phyloP scores from a whole-genome alignment of 805 yeast species.

The Barnettozyma siamensis region DNA sequence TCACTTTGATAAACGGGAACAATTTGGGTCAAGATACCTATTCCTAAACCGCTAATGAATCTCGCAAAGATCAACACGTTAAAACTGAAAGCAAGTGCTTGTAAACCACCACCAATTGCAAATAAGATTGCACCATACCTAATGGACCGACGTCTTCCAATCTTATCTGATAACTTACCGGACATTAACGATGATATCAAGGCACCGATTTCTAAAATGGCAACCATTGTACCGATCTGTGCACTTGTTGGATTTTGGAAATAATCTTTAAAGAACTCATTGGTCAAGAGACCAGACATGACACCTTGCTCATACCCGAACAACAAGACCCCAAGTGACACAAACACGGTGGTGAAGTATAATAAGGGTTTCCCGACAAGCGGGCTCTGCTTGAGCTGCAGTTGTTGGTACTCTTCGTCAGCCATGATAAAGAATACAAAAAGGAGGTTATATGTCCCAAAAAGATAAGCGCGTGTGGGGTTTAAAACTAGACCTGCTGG shows the following conservation, averaged over 20 bases:
- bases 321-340: slow-evolving; percentile 37
- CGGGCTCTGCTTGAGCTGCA: slow-evolving; percentile 19
- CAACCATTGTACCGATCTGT: slow-evolving; percentile 79
- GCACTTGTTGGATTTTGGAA: slow-evolving; percentile 71
- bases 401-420: slow-evolving; percentile 20
- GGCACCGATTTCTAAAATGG: slow-evolving; percentile 86
- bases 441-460: no score
- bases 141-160: slow-evolving; percentile 78
- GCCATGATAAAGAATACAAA: neutral
- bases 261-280: slow-evolving; percentile 59
- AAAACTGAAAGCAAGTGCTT: slow-evolving; percentile 54
- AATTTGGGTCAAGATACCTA: slow-evolving; percentile 76
- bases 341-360: slow-evolving; percentile 26
- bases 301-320: slow-evolving; percentile 89
- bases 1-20: slow-evolving; percentile 88
- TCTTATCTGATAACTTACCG: slow-evolving; percentile 68
- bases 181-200: slow-evolving; percentile 71
- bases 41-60: slow-evolving; percentile 78
- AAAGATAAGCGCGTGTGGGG: no score
- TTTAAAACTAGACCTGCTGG: no score
- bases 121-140: slow-evolving; percentile 74
- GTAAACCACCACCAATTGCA: slow-evolving; percentile 72
- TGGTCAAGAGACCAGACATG: slow-evolving; percentile 80
- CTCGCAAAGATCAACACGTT: slow-evolving; percentile 64
- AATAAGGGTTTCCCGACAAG: slow-evolving; percentile 25